Percentiles rank a stretch among this genome's conserved stretches.
Conservation (phyloP, 768 basidiomycete species). For the Termitomyces sp. region DNA sequence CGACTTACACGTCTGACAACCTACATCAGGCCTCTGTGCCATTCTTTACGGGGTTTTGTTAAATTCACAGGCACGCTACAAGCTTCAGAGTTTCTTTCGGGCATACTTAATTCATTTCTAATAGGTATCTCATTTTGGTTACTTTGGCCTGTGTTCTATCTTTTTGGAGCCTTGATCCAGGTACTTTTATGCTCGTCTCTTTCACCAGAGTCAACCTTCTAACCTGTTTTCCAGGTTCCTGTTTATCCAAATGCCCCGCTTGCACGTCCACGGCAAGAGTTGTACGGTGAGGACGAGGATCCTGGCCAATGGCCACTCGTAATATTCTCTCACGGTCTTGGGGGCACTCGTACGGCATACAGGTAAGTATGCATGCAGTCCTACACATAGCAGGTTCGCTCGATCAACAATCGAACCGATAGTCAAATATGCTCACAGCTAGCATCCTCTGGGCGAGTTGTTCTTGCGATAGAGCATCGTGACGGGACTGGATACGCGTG, state of each 20-base stretch:
- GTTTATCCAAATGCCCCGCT: conserved; percentile 52
- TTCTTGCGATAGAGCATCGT: conserved; percentile 78
- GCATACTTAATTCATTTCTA: background rate
- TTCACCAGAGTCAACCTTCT: background rate
- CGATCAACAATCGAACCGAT: background rate
- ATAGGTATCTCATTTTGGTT: conserved; percentile 35
- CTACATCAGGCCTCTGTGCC: conserved; percentile 33
- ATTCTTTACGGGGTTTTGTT: conserved; percentile 43
- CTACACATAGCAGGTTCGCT: background rate
- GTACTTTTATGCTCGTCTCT: conserved; percentile 18
- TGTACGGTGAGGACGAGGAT: conserved; percentile 3
- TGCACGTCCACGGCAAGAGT: conserved; percentile 31
- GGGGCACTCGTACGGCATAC: conserved; percentile 67
- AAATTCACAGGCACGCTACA: conserved; percentile 38
- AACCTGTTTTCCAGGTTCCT: conserved; percentile 39
- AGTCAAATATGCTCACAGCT: conserved; percentile 69
- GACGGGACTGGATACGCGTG: conserved; percentile 70
- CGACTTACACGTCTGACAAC: background rate
- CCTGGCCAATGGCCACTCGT: conserved; percentile 63
- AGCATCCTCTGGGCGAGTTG: conserved; percentile 76
- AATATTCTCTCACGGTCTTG: conserved; percentile 83
- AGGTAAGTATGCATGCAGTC: conserved; percentile 30
- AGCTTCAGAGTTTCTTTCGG: background rate
- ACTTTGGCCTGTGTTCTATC: conserved; percentile 44
- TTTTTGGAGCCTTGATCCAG: conserved; percentile 45